Evolutionary conservation across 139 green algal genomes (phyloP).

Genomic region (Picochlorum sp.): DNA sequence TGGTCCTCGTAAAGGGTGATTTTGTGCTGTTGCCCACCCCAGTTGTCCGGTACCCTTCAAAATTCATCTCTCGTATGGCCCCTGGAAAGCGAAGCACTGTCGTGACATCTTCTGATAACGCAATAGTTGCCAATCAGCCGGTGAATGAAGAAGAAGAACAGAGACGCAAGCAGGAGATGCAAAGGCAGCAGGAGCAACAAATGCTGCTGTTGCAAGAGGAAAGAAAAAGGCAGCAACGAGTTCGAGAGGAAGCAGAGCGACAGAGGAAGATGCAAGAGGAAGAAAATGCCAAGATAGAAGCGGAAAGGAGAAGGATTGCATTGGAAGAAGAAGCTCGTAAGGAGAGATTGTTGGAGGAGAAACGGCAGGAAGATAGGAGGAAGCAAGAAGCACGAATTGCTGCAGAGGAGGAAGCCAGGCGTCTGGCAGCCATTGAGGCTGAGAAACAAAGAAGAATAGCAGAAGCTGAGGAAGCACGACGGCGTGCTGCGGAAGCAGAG

Average conservation of each 20-base stretch:
- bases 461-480: constrained; percentile 6
- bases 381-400: constrained; percentile 1
- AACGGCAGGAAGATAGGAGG: constrained; percentile 7
- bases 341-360: not conserved
- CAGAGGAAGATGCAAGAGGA: constrained; percentile 3
- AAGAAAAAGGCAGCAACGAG: not conserved
- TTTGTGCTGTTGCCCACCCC: constrained; percentile 12
- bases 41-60: constrained; percentile 7
- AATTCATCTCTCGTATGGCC: constrained; percentile 17
- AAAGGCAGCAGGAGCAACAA: not conserved
- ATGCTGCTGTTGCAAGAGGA: constrained; percentile 5
- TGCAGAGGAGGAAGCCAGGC: not conserved
- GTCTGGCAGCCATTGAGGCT: not conserved
- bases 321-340: constrained; percentile 8
- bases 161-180: not conserved
- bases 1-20: constrained; percentile 10
- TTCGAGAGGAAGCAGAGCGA: constrained; percentile 10
- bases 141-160: not conserved
- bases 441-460: not conserved
- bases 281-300: not conserved
- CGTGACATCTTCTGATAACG: constrained; percentile 16
- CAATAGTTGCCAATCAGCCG: constrained; percentile 4
- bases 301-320: not conserved
- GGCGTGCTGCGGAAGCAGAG: constrained; percentile 9
- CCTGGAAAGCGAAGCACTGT: constrained; percentile 10